Evolutionary conservation across 805 yeast genomes (phyloP), one percentile per base, ranked within the genome.

Genomic region (Cephaloascus albidus): DNA sequence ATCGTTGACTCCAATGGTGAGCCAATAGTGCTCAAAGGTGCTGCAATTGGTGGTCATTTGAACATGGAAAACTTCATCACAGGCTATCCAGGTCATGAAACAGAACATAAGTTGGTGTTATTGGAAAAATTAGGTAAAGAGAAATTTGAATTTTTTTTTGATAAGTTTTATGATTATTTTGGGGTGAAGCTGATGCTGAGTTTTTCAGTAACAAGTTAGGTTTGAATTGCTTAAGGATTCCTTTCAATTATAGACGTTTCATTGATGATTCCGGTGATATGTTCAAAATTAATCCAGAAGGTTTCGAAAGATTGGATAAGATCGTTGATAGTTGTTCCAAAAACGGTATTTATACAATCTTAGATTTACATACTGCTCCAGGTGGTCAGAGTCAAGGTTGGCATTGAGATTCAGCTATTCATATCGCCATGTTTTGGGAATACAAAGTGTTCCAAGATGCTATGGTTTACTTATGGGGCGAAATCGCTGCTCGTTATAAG

Each of bases 61-160:
- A 61, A 61, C 45, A 61, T 60, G 65, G 65, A 60, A 41, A 61
- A 61, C 44, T 60, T 61, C 57, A 61, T 61, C 39, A 60, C 64
- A 33, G 65, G 65, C 2, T 61, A 53, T 39, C 65, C 65, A 8
- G 66, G 65, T 8, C 64, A 60, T 43, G 66, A 60, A 43, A 60
- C 65, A 23, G 65, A 59, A 40, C 65, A 59, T 40, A 61, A 61
- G 45, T 39, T 53, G 31, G 60, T 57, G 3, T 40, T 60, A 31
- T 36, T 42, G 38, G 35, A 36, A n/a, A 53, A 42, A 33, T 58
- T 61, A 38, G 66, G 66, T 31, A 40, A 51, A 35, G 61, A 59
- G 34, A 61, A 61, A 38, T 55, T 53, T 39, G 58, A 57, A 19
- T 60, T 40, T 46, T 61, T 60, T 49, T 61, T 60, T 40, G 63